Evolutionary conservation across 495 filamentous ascomycete genomes (phyloP).

Genomic region (Penicillium diatomitis): DNA sequence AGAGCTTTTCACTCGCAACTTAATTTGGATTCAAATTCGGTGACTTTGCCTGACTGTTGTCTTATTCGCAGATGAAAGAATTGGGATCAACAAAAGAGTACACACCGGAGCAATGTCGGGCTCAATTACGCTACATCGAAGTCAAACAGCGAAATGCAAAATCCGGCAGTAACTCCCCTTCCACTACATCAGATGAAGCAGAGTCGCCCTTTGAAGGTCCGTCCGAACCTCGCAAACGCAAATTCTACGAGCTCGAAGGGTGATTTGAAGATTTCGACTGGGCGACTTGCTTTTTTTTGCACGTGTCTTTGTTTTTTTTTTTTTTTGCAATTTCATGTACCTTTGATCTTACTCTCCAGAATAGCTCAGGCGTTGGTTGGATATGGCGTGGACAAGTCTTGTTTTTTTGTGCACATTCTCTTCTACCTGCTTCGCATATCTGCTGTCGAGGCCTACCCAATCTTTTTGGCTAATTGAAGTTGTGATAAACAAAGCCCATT

Average conservation of each 20-base stretch:
- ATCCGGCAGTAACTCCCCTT: slow-evolving; percentile 8
- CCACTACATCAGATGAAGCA: slow-evolving; percentile 20
- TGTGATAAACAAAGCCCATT: too few relatives aligned
- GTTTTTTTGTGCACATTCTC: background rate
- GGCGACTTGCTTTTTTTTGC: background rate
- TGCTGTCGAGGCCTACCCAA: too few relatives aligned
- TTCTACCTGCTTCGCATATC: too few relatives aligned
- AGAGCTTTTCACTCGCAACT: too few relatives aligned
- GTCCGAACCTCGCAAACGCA: slow-evolving; percentile 13
- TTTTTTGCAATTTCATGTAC: too few relatives aligned
- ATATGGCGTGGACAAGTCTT: background rate
- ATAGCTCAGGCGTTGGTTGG: background rate
- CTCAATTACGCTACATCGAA: slow-evolving; percentile 26
- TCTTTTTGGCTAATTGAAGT: too few relatives aligned
- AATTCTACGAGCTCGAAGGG: slow-evolving; percentile 3
- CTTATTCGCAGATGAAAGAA: slow-evolving; percentile 25
- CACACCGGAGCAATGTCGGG: slow-evolving; percentile 28
- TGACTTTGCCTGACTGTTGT: background rate
- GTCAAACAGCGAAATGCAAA: slow-evolving; percentile 12
- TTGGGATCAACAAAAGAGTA: slow-evolving; percentile 25
- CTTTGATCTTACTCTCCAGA: too few relatives aligned
- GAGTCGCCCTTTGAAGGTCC: slow-evolving; percentile 7
- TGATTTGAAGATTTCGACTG: background rate
- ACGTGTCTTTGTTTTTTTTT: too few relatives aligned
- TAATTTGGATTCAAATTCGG: background rate